Evolutionary conservation across 108 stramenopile species (phyloP), one percentile per base, ranked within the genome.

Genomic region (Asterionellopsis glacialis): DNA sequence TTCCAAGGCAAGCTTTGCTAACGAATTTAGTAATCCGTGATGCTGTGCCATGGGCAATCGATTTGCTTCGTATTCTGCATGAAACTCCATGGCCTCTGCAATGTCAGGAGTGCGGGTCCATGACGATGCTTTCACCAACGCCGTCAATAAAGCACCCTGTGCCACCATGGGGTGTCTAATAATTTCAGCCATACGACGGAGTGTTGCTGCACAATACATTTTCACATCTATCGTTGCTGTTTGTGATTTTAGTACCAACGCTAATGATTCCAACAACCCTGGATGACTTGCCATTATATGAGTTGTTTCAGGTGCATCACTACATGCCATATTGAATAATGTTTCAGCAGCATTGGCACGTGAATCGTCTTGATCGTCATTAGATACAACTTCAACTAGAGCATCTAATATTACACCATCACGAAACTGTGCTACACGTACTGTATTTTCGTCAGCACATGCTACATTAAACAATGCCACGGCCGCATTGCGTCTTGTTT

Each of bases 341-440:
- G 76, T 78, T 60, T 81, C 80, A 10, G 76, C 76, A 26, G 76
- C 80, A 45, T 72, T 69, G 64, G 76, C 73, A 23, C 80, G 63
- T 38, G 73, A 63, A 26, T 81, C 80, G 45, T 75, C 76, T 41
- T 75, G 57, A 14, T 62, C 58, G 33, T 33, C 33, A 33, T 33
- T 33, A 7, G 33, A 33, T 1, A 80, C 64, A 14, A 77, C 24
- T 26, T 76, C 64, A 2, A 60, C 51, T 50, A 79, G 41, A 0
- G 70, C 77, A 23, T 73, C 77, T 22, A 79, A 45, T 21, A 79
- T 67, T 3, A 58, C 61, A 15, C 77, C 77, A 28, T 74, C 77
- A 3, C 67, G 67, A 44, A 73, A 73, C 24, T 65, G 27, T 7
- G 64, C 72, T 23, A 80, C 51, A 13, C 65, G 53, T 3, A 75